These are phyloP conservation scores for Claviceps humidiphila DNA, from an alignment of 2,329 filamentous ascomycete species.

Conservation along the genomic window DNA sequence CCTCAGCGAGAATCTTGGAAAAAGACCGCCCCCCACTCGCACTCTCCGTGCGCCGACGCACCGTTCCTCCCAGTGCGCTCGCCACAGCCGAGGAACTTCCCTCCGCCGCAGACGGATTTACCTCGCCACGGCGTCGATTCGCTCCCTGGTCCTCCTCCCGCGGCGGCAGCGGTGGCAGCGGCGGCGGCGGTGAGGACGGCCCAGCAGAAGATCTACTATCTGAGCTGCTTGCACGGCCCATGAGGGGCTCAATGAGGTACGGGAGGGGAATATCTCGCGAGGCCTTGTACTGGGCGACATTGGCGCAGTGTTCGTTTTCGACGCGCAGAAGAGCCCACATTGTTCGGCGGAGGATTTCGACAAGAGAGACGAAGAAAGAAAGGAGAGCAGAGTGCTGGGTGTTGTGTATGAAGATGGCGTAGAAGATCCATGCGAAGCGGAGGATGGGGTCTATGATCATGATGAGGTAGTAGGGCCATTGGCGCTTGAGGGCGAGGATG, in stretches of 20 bases:
- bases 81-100: constrained; percentile 12
- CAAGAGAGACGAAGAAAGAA: constrained; percentile 65
- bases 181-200: too few species aligned
- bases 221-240: constrained; percentile 28
- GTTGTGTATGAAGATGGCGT: constrained; percentile 69
- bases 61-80: constrained; percentile 9
- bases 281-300: constrained; percentile 81
- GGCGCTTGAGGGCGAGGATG: constrained; percentile 62
- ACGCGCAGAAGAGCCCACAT: constrained; percentile 90
- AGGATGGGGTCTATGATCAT: constrained; percentile 75
- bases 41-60: constrained; percentile 21
- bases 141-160: constrained; percentile 7
- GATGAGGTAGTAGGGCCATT: constrained; percentile 75
- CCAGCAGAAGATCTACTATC: constrained; percentile 11
- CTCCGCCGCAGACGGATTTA: constrained; percentile 3
- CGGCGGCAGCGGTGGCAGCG: too few species aligned
- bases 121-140: constrained; percentile 5
- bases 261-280: constrained; percentile 78
- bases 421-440: constrained; percentile 90
- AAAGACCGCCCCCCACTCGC: constrained; percentile 24
- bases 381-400: constrained; percentile 71
- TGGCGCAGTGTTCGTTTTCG: constrained; percentile 93
- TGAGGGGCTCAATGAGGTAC: constrained; percentile 48
- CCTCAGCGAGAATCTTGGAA: constrained; percentile 59
- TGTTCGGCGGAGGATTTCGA: constrained; percentile 72